Evolutionary conservation across 352 stramenopile genomes (phyloP).

Genomic region (Globisporangium parvum): DNA sequence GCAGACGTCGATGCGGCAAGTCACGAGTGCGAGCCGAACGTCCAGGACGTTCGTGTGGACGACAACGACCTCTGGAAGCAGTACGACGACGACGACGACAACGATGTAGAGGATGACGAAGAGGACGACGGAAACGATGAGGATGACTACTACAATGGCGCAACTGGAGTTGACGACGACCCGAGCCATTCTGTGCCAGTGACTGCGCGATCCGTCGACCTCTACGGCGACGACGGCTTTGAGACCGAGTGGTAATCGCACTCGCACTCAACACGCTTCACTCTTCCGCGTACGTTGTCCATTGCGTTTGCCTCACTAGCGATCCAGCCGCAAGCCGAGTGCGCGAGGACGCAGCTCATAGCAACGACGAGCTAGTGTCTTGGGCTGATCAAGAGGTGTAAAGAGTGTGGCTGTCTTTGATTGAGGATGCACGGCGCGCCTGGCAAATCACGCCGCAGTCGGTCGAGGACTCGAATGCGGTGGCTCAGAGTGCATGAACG

Average conservation of each 20-base stretch:
- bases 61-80: constrained; percentile 21
- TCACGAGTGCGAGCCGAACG: neutral
- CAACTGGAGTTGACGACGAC: constrained; percentile 6
- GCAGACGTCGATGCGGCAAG: neutral
- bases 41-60: neutral
- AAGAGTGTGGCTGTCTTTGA: neutral
- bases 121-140: constrained; percentile 21
- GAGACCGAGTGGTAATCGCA: constrained; percentile 36
- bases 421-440: neutral
- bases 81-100: constrained; percentile 23
- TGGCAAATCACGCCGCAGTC: neutral
- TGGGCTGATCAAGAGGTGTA: no score
- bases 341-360: no score
- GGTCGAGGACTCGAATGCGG: no score
- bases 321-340: no score
- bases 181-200: constrained; percentile 2
- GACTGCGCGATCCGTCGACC: constrained; percentile 20
- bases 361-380: no score
- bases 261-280: neutral
- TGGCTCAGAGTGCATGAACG: constrained; percentile 24
- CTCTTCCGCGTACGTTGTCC: neutral
- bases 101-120: constrained; percentile 8
- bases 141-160: constrained; percentile 10
- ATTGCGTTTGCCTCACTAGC: neutral
- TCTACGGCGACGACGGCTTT: constrained; percentile 54